phyloP scores from a whole-genome alignment of 1,284 basidiomycete species.

The Tilletia setariae region DNA sequence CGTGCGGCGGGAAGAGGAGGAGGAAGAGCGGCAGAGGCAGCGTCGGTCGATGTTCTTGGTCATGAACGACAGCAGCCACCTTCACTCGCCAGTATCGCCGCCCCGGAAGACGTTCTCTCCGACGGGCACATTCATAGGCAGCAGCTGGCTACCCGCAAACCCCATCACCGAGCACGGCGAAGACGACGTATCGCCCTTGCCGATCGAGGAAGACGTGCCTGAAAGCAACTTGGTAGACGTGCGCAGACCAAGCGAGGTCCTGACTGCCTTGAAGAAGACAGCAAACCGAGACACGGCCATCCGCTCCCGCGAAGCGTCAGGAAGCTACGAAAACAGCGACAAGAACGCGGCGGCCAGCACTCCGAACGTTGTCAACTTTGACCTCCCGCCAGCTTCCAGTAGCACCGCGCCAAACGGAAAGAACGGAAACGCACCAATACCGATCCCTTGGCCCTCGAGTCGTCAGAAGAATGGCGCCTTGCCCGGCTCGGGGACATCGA shows the following conservation, averaged over 20 bases:
- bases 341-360: neutral
- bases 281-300: neutral
- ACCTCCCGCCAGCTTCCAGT: neutral
- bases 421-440: neutral
- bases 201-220: neutral
- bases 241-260: slow-evolving; percentile 14
- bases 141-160: neutral
- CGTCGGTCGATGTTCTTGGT: neutral
- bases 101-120: neutral
- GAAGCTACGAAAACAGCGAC: neutral
- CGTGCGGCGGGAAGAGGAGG: neutral
- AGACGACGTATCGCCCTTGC: neutral
- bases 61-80: slow-evolving; percentile 6
- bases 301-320: slow-evolving; percentile 1
- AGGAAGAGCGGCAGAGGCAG: neutral
- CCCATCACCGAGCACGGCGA: slow-evolving; percentile 5
- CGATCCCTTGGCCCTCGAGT: neutral
- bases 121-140: neutral
- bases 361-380: slow-evolving; percentile 13
- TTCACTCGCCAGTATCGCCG: neutral
- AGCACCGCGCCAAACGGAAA: neutral
- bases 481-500: slow-evolving; percentile 13
- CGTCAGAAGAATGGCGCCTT: neutral
- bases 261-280: neutral
- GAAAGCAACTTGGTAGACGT: neutral